Base-by-base conservation (phyloP, 192 early-diverging fungal species). In the Obelidium mucronatum region DNA sequence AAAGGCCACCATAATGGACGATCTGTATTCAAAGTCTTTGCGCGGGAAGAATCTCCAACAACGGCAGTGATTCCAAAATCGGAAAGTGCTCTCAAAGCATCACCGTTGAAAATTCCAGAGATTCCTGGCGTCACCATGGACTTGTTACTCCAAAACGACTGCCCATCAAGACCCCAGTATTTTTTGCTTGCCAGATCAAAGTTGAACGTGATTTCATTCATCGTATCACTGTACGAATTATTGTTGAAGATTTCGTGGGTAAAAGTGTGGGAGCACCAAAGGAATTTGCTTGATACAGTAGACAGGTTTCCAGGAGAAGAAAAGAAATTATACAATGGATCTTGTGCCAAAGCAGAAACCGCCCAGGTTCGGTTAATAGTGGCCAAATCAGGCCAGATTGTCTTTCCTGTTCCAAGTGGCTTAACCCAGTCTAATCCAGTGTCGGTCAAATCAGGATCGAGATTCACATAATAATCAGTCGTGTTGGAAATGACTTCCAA, bases 231-330 rank as follows among this genome's bases (percentile, higher is more conserved):
- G 51, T 71, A 71, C 6, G 68, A 71, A 51, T 71, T 71, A 33
- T 71, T 71, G 68, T 71, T 71, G 44, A 71, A 51, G 68, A 71
- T 71, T 67, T n/a, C n/a, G n/a, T n/a, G n/a, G n/a, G n/a, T n/a
- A n/a, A n/a, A n/a, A n/a, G n/a, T n/a, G n/a, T n/a, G 83, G 34
- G 76, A 80, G 55, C 65, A 70, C 83, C 83, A 84, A 51, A 59
- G 74, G 72, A 83, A 84, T 33, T 81, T 40, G 74, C 39, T 60
- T 53, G 72, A 26, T 11, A 26, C 33, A 26, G 8, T 60, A 13
- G 59, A 26, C 26, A 60, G 13, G 13, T 22, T 60, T 52, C 13
- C 51, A 52, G 13, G 13, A 52, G 51, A 13, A n/a, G n/a, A 52
- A 52, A 52, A 52, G 51, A n/a, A 52, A 52, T 52, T n/a, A n/a